Percentiles rank a stretch among this genome's conserved stretches.
phyloP scores from a whole-genome alignment of 768 basidiomycete species.

The Tubosaeta brunneosetosa region DNA sequence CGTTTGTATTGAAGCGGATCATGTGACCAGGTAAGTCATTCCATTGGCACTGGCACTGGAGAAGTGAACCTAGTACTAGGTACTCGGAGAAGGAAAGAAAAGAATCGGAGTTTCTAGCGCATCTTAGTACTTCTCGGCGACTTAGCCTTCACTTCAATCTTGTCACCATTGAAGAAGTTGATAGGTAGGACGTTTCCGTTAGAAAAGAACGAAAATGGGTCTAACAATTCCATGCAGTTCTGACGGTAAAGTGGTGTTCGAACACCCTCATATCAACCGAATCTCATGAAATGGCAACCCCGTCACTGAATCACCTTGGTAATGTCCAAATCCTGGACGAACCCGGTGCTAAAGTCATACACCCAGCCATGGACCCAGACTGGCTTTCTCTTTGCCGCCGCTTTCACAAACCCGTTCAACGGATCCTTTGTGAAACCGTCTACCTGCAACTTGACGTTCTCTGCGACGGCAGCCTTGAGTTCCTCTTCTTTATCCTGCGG shows the following conservation, averaged over 20 bases:
- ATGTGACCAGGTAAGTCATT: not conserved
- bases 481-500: slow-evolving; percentile 29
- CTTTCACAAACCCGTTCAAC: slow-evolving; percentile 36
- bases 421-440: slow-evolving; percentile 29
- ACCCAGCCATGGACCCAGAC: slow-evolving; percentile 74
- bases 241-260: too few species aligned
- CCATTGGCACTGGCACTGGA: slow-evolving; percentile 12
- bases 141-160: too few species aligned
- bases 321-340: slow-evolving; percentile 52
- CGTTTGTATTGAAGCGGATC: slow-evolving; percentile 1
- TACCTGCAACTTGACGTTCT: slow-evolving; percentile 56
- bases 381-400: slow-evolving; percentile 31
- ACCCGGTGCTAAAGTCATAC: slow-evolving; percentile 57
- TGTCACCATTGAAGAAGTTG: too few species aligned
- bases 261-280: too few species aligned
- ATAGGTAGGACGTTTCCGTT: too few species aligned
- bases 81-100: slow-evolving; percentile 12
- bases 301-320: slow-evolving; percentile 32
- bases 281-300: too few species aligned
- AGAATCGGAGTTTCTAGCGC: not conserved
- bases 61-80: slow-evolving; percentile 22
- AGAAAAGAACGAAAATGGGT: too few species aligned
- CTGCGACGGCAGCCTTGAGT: slow-evolving; percentile 37
- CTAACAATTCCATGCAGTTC: not conserved
- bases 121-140: too few species aligned